These are phyloP conservation scores for Arabis hirsuta DNA, from an alignment of 345 rosid species.

Conservation along the genomic window DNA sequence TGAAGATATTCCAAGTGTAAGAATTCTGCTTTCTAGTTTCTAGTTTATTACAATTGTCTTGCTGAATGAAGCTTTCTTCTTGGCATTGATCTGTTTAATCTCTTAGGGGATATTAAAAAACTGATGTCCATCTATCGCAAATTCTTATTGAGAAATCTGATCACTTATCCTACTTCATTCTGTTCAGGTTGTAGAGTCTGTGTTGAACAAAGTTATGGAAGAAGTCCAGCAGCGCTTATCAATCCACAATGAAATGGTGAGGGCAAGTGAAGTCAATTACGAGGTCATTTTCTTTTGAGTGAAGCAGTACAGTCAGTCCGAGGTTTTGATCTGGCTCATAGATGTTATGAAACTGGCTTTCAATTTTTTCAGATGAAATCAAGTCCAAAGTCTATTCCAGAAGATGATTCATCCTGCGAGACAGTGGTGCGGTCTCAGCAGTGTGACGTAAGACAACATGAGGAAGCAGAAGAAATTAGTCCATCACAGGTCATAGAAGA, in stretches of 20 bases:
- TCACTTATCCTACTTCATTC: slow-evolving; percentile 4
- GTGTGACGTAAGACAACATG: slow-evolving; percentile 25
- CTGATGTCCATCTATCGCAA: slow-evolving; percentile 2
- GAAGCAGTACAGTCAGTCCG: background rate
- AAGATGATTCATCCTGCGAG: slow-evolving; percentile 37
- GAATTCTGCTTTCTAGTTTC: slow-evolving; percentile 18
- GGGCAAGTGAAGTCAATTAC: slow-evolving; percentile 20
- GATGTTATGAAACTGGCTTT: slow-evolving; percentile 12
- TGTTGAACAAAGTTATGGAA: slow-evolving; percentile 74
- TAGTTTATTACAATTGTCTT: background rate
- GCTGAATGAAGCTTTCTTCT: slow-evolving; percentile 13
- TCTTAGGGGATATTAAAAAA: background rate
- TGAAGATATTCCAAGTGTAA: slow-evolving; percentile 80
- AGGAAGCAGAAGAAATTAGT: slow-evolving; percentile 35
- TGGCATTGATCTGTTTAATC: slow-evolving; percentile 1
- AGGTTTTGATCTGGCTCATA: slow-evolving; percentile 30
- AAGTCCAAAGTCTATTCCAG: slow-evolving; percentile 44
- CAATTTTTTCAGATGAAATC: slow-evolving; percentile 52
- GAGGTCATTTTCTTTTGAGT: slow-evolving; percentile 20
- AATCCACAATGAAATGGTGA: slow-evolving; percentile 64
- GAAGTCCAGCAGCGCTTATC: slow-evolving; percentile 76
- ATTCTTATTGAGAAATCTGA: slow-evolving; percentile 11
- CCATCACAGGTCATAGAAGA: slow-evolving; percentile 37
- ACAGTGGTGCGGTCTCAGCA: slow-evolving; percentile 43
- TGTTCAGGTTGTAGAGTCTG: slow-evolving; percentile 77